Evolutionary conservation across 2,329 filamentous ascomycete species (phyloP).

Genomic region (Aspergillus jensenii): DNA sequence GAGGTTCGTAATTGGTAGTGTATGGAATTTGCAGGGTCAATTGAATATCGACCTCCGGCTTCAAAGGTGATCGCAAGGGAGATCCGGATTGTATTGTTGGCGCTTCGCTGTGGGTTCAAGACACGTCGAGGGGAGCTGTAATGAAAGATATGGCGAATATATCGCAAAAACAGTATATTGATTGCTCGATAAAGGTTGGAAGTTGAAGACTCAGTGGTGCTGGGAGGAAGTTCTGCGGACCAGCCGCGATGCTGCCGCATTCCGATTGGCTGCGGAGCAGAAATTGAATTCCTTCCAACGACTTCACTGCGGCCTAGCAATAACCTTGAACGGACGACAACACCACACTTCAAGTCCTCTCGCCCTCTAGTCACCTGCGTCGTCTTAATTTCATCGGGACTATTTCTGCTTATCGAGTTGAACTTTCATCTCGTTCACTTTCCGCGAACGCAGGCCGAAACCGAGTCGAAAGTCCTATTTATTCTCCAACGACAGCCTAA

Average conservation of each 20-base stretch:
- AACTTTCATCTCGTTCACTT: too few relatives aligned
- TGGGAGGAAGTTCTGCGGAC: constrained; percentile 16
- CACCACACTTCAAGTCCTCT: neutral
- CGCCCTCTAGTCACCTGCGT: neutral
- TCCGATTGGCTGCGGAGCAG: constrained; percentile 35
- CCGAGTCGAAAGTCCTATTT: neutral
- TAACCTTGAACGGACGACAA: constrained; percentile 1
- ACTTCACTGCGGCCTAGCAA: constrained; percentile 1
- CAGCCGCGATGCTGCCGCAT: constrained; percentile 13
- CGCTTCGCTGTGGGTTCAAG: neutral
- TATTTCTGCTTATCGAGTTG: neutral
- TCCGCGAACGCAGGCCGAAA: neutral
- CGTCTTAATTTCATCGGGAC: neutral
- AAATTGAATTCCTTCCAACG: constrained; percentile 33
- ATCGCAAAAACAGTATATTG: neutral
- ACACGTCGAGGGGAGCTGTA: neutral
- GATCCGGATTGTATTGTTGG: neutral
- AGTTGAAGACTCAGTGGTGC: neutral
- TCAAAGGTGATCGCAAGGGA: neutral
- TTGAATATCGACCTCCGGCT: neutral
- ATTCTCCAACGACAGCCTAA: neutral
- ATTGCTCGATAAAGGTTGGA: neutral
- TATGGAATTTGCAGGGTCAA: neutral
- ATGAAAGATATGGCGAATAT: neutral
- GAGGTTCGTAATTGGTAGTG: neutral